Conservation (phyloP, 2,329 filamentous ascomycete genomes). For the Seiridium cupressi region DNA sequence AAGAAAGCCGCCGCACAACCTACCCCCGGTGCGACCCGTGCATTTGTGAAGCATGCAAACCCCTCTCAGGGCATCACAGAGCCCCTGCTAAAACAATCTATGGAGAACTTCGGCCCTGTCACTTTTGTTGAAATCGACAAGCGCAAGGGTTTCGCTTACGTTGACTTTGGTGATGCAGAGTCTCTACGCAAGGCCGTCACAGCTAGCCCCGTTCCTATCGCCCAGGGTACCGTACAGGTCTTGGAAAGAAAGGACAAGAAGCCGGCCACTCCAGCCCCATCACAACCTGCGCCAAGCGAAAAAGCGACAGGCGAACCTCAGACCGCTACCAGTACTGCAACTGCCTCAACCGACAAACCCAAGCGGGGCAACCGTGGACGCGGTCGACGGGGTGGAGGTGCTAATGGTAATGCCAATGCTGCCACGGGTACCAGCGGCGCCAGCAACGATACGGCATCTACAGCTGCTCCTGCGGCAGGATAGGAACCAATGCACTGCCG, state of each 20-base stretch:
- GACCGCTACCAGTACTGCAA: neutral
- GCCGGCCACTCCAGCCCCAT: conserved; percentile 14
- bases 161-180: conserved; percentile 77
- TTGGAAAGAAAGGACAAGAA: conserved; percentile 71
- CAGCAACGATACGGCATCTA: neutral
- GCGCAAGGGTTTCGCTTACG: conserved; percentile 91
- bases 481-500: neutral
- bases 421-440: neutral
- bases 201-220: conserved; percentile 78
- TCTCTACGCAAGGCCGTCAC: conserved; percentile 75
- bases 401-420: conserved; percentile 4
- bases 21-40: conserved; percentile 56
- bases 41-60: conserved; percentile 81
- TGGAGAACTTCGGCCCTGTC: conserved; percentile 72
- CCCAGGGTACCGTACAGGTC: conserved; percentile 83
- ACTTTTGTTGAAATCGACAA: conserved; percentile 88
- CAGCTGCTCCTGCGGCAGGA: neutral
- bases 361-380: conserved; percentile 28
- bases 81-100: conserved; percentile 68
- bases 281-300: neutral
- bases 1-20: conserved; percentile 29
- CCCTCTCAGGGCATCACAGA: conserved; percentile 91
- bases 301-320: conserved; percentile 14
- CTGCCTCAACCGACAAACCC: conserved; percentile 20
- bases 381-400: conserved; percentile 24